Base-by-base conservation (phyloP, 23 red algal genomes). In the Gracilaria domingensis region DNA sequence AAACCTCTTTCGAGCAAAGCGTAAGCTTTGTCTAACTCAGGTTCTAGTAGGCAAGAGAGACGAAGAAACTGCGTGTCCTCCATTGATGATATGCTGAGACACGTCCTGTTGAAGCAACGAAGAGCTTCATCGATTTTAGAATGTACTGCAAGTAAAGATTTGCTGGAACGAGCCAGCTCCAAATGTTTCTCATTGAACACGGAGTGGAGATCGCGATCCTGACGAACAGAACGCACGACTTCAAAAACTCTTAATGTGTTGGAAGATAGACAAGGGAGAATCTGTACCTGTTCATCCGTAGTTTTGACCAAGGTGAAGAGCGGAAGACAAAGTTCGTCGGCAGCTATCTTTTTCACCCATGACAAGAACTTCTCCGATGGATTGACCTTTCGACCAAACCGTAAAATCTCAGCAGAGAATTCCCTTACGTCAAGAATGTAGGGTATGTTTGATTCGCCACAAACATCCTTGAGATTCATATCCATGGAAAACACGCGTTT, bases 51-150 rank as follows among this genome's bases (percentile, higher is more conserved):
- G 35, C 60, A 40, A 73, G 40, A 47, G 12, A 75, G 21, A 16
- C 84, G 84, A 23, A 58, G 35, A 59, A 74, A 70, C 18, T 30
- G 40, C 24, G 45, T n/a, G 33, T 74, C 23, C 48, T 75, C 67
- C 51, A 75, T 56, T 62, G 16, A 7, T 12, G 64, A 51, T 23
- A 87, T 21, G 44, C 40, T 32, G 14, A 37, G 29, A 32, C 29
- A 49, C 28, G 54, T 66, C 32, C 65, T 75, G 84, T 87, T 73
- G 37, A 75, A 87, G 21, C 40, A 73, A 16, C 23, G 18, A 45
- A 87, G 47, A 16, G 84, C 84, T 33, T 87, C 84, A 18, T 71
- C 49, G 23, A 87, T 38, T 50, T 73, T 87, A 30, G 64, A 53
- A 71, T 47, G 35, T 20, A 74, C 44, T 38, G 65, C 60, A 74